Base-by-base conservation (phyloP, 1,284 basidiomycete genomes). In the Gomphus bonarii region DNA sequence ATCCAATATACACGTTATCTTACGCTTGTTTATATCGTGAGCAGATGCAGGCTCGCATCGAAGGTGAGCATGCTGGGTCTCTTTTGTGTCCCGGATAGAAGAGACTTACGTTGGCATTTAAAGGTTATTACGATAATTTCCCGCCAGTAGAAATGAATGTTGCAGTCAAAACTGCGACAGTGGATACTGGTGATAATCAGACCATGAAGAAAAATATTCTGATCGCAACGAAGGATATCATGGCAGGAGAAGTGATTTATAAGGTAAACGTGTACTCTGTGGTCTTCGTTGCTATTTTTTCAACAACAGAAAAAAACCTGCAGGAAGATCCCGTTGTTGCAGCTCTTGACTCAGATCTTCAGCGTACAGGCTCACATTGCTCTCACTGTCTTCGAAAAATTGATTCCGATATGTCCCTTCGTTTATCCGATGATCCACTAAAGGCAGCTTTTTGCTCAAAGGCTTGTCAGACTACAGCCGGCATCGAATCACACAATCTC, bases 61-160 rank as follows among this genome's bases (percentile, higher is more conserved):
- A 84, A 88, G 88, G 87, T 91, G 77, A 81, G 85, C 76, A 61
- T 64, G 62, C 65, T 67, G 62, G 59, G 59, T 59, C 47, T 46
- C 38, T 58, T 61, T 58, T 63, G 54, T 63, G 65, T 65, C 55
- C 54, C 54, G 50, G 63, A 51, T 62, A 59, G 58, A 64, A 59
- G 58, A 64, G 63, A 57, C 67, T 68, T 59, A 69, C 50, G 51
- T 55, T 57, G 54, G 62, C 43, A n/a, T 38, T 11, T 11, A 28
- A 72, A 91, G 88, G 82, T 59, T 91, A 90, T 66, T 88, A 84
- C 65, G 72, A 85, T 38, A 66, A 69, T 57, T 91, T 91, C 75
- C 88, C 88, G 25, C 79, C 80, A 35, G 81, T 81, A 67, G 73
- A 72, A 42, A 82, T 77, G 74, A 84, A 87, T 63, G 85, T 89